phyloP scores from a whole-genome alignment of 768 basidiomycete genomes.

The Gelatoporia subvermispora region DNA sequence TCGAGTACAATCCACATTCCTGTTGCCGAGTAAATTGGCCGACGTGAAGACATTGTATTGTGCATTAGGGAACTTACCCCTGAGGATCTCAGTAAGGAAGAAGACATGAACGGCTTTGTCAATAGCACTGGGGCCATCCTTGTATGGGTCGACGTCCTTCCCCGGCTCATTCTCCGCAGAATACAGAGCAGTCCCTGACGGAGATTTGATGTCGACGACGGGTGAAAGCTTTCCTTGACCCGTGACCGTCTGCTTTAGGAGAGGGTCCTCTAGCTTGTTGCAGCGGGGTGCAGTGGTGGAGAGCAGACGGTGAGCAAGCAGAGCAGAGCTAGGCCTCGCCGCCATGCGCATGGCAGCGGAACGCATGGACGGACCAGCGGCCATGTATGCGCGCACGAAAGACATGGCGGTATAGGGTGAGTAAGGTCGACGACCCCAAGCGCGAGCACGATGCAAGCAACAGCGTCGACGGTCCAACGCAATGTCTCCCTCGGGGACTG shows the following conservation, averaged over 20 bases:
- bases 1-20: slow-evolving; percentile 98
- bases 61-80: slow-evolving; percentile 54
- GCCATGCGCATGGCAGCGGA: slow-evolving; percentile 27
- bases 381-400: slow-evolving; percentile 46
- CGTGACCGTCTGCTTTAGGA: slow-evolving; percentile 8
- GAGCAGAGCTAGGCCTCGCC: slow-evolving; percentile 27
- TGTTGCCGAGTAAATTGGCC: slow-evolving; percentile 26
- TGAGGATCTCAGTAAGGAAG: slow-evolving; percentile 97
- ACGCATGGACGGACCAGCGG: slow-evolving; percentile 49
- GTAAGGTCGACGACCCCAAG: slow-evolving; percentile 35
- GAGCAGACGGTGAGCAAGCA: slow-evolving; percentile 47
- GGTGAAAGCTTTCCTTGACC: slow-evolving; percentile 13
- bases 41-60: slow-evolving; percentile 5
- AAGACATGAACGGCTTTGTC: slow-evolving; percentile 96
- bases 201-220: slow-evolving; percentile 5
- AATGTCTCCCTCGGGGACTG: slow-evolving; percentile 22
- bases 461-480: slow-evolving; percentile 20
- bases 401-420: slow-evolving; percentile 45
- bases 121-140: slow-evolving; percentile 79
- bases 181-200: slow-evolving; percentile 25
- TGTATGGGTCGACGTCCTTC: slow-evolving; percentile 62
- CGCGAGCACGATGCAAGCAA: slow-evolving; percentile 19
- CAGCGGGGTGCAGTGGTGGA: slow-evolving; percentile 32
- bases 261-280: slow-evolving; percentile 14
- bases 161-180: slow-evolving; percentile 39